A percentile compares a stretch with the other conserved stretches of the same genome.
These are phyloP conservation scores for Blechomonas ayalai DNA, from an alignment of 208 protist genomes.

Conservation along the genomic window DNA sequence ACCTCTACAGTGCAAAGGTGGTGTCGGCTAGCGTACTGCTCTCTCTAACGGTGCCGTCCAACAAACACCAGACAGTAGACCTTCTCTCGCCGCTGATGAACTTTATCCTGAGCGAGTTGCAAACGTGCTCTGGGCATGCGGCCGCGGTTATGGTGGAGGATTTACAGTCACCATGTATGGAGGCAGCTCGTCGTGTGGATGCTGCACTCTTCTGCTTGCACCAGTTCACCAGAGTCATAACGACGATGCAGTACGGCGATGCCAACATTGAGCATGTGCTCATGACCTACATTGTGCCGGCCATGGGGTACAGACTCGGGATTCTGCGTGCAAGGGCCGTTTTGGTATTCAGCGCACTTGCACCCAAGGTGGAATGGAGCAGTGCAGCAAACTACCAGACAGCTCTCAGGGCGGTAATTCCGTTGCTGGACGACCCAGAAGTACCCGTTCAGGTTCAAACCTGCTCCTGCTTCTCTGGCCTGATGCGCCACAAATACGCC, in stretches of 20 bases:
- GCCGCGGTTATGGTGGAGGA: constrained; percentile 20
- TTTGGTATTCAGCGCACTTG: constrained; percentile 63
- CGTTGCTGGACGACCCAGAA: constrained; percentile 78
- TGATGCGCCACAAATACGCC: constrained; percentile 66
- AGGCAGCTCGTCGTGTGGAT: constrained; percentile 62
- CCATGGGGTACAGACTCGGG: constrained; percentile 47
- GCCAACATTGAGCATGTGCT: constrained; percentile 83
- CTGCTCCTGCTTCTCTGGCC: constrained; percentile 71
- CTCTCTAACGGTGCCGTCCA: constrained; percentile 37
- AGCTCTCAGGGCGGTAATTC: constrained; percentile 51
- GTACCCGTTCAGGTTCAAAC: constrained; percentile 83
- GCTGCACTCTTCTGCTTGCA: constrained; percentile 65
- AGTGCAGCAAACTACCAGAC: constrained; percentile 42
- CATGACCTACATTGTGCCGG: constrained; percentile 63
- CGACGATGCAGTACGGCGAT: constrained; percentile 41
- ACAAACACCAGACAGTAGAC: constrained; percentile 55
- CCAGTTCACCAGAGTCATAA: constrained; percentile 58
- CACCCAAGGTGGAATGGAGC: constrained; percentile 61
- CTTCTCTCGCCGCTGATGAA: constrained; percentile 54
- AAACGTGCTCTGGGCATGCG: constrained; percentile 20
- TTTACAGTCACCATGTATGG: constrained; percentile 14
- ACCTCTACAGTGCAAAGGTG: constrained; percentile 79
- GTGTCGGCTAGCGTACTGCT: constrained; percentile 68
- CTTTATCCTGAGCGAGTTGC: constrained; percentile 71
- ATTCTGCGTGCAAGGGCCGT: constrained; percentile 83